Conservation (phyloP, 148 eudicot genomes). For the Limonium bicolor region DNA sequence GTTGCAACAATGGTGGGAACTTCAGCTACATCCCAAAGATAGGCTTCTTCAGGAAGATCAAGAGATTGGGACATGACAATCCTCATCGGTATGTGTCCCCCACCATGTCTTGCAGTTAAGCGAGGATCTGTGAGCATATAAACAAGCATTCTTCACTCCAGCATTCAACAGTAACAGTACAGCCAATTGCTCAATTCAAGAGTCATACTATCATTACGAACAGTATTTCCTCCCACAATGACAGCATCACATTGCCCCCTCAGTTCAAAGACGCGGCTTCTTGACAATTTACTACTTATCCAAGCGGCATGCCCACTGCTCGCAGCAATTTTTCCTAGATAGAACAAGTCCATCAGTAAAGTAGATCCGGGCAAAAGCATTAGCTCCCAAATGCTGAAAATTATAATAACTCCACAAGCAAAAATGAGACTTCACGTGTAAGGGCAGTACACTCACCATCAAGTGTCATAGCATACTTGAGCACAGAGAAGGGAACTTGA, state of each 20-base stretch:
- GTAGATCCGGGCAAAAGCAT: too few species aligned
- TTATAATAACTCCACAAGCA: not conserved
- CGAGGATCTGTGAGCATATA: slow-evolving; percentile 56
- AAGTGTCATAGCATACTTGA: slow-evolving; percentile 98
- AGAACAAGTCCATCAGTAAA: too few species aligned
- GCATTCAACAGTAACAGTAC: slow-evolving; percentile 7
- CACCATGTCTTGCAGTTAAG: slow-evolving; percentile 86
- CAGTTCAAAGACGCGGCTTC: slow-evolving; percentile 74
- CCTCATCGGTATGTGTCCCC: slow-evolving; percentile 73
- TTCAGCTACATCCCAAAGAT: slow-evolving; percentile 77
- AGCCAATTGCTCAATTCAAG: slow-evolving; percentile 9
- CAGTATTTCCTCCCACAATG: slow-evolving; percentile 96
- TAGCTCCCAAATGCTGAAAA: not conserved
- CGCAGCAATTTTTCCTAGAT: slow-evolving; percentile 85
- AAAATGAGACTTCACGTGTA: not conserved
- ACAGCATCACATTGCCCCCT: slow-evolving; percentile 95
- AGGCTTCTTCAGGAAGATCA: slow-evolving; percentile 77
- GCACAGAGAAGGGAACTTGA: slow-evolving; percentile 75
- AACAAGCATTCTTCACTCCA: too few species aligned
- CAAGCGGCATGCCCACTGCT: slow-evolving; percentile 85
- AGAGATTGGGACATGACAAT: slow-evolving; percentile 87
- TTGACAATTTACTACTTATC: slow-evolving; percentile 79
- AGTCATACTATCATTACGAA: slow-evolving; percentile 82
- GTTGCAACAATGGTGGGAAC: slow-evolving; percentile 83
- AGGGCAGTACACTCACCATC: slow-evolving; percentile 43